A percentile compares a stretch with the other conserved stretches of the same genome.
Conservation (phyloP, 345 rosid genomes). For the Euphorbia peplus region DNA sequence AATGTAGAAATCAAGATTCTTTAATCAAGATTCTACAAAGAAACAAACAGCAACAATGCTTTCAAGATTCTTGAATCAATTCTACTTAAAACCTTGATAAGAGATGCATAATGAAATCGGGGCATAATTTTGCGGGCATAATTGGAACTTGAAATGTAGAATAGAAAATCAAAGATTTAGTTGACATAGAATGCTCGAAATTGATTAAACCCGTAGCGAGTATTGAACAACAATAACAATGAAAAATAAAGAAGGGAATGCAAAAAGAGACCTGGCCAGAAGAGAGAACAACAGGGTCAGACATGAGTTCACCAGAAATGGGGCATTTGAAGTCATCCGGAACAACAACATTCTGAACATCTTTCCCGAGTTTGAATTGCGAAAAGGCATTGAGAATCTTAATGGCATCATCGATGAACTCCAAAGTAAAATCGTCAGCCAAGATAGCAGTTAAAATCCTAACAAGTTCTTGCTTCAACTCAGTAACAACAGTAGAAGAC, state of each 20-base stretch:
- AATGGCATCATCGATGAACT: conserved; percentile 36
- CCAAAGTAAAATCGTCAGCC: conserved; percentile 30
- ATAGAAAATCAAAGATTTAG: background rate
- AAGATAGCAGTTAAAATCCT: conserved; percentile 30
- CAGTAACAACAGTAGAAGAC: conserved; percentile 12
- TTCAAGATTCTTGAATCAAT: no score
- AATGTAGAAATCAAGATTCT: no score
- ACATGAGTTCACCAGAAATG: conserved; percentile 44
- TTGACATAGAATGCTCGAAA: background rate
- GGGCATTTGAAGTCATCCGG: conserved; percentile 46
- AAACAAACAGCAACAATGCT: no score
- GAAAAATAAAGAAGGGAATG: background rate
- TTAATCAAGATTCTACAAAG: no score
- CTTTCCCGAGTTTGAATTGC: conserved; percentile 24
- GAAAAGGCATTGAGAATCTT: conserved; percentile 28
- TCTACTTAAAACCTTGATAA: no score
- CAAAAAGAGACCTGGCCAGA: conserved; percentile 48
- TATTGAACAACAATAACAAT: background rate
- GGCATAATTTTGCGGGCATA: no score
- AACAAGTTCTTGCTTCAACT: conserved; percentile 41
- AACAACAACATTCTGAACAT: background rate
- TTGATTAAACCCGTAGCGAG: background rate
- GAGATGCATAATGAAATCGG: no score
- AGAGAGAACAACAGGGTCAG: conserved; percentile 54
- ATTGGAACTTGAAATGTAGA: background rate